These are phyloP conservation scores for Pseudonectria foliicola DNA, from an alignment of 2,329 filamentous ascomycete species.

Conservation along the genomic window DNA sequence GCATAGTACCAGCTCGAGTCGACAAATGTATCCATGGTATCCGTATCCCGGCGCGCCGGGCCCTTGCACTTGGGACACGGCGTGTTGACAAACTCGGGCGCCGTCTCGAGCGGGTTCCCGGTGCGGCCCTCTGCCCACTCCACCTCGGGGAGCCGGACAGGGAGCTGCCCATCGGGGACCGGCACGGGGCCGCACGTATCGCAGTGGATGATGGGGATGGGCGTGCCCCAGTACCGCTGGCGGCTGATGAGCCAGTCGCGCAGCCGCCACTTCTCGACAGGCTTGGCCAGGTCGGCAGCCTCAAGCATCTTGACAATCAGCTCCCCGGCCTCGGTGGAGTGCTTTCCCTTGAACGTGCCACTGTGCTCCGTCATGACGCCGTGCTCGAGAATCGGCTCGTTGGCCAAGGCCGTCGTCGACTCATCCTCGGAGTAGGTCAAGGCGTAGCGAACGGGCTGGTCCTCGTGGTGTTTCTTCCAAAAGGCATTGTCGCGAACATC, in stretches of 20 bases:
- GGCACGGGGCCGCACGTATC: conserved; percentile 67
- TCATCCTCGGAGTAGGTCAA: conserved; percentile 46
- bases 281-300: conserved; percentile 49
- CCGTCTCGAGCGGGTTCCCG: conserved; percentile 70
- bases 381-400: conserved; percentile 54
- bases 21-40: conserved; percentile 96
- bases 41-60: conserved; percentile 72
- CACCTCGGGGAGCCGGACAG: conserved; percentile 66
- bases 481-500: conserved; percentile 73
- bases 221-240: conserved; percentile 88
- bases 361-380: conserved; percentile 63
- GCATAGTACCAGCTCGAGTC: conserved; percentile 94
- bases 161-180: conserved; percentile 68
- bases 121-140: conserved; percentile 61
- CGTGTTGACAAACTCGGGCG: conserved; percentile 67
- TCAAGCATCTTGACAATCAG: conserved; percentile 53
- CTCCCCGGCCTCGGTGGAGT: conserved; percentile 55
- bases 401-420: conserved; percentile 33
- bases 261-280: conserved; percentile 69
- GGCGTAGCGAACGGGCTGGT: conserved; percentile 56
- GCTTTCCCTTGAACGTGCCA: conserved; percentile 55
- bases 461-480: conserved; percentile 63
- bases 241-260: conserved; percentile 87
- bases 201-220: conserved; percentile 85
- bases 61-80: conserved; percentile 66